Evolutionary conservation across 345 rosid species (phyloP).

Genomic region (Barbarea vulgaris): DNA sequence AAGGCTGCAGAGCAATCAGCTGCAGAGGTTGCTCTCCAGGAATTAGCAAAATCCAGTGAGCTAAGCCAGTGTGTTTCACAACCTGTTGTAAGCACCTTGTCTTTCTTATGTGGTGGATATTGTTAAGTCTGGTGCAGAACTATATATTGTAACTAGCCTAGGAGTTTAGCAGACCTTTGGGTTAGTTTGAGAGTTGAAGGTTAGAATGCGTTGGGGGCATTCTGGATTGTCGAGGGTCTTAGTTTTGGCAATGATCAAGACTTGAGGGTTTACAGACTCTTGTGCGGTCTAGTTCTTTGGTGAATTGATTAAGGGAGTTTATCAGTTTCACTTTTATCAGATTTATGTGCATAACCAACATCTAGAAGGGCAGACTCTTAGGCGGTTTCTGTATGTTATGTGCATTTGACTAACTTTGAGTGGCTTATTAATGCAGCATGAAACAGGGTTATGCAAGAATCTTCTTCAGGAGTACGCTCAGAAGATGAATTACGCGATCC

Average conservation of each 20-base stretch:
- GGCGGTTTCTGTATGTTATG: neutral
- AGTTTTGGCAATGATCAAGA: neutral
- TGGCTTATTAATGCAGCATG: constrained; percentile 56
- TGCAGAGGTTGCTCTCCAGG: constrained; percentile 85
- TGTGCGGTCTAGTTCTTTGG: constrained; percentile 13
- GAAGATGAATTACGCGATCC: constrained; percentile 90
- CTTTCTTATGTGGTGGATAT: neutral
- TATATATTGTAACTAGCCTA: neutral
- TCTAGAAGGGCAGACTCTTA: neutral
- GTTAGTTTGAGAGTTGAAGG: neutral
- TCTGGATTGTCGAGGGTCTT: neutral
- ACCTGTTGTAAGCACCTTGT: constrained; percentile 69
- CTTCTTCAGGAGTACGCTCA: constrained; percentile 94
- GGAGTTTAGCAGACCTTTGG: neutral
- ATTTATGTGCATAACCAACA: neutral
- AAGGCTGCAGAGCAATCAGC: constrained; percentile 98
- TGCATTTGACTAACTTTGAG: constrained; percentile 21
- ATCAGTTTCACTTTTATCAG: neutral
- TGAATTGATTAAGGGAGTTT: constrained; percentile 4
- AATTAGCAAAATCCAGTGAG: constrained; percentile 64
- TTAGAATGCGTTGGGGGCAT: neutral
- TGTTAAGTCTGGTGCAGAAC: neutral
- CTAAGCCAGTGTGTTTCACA: constrained; percentile 54
- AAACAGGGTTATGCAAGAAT: constrained; percentile 86
- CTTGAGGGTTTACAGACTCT: neutral